Conservation (phyloP, 495 filamentous ascomycete species). For the Podospora pseudoanserina region DNA sequence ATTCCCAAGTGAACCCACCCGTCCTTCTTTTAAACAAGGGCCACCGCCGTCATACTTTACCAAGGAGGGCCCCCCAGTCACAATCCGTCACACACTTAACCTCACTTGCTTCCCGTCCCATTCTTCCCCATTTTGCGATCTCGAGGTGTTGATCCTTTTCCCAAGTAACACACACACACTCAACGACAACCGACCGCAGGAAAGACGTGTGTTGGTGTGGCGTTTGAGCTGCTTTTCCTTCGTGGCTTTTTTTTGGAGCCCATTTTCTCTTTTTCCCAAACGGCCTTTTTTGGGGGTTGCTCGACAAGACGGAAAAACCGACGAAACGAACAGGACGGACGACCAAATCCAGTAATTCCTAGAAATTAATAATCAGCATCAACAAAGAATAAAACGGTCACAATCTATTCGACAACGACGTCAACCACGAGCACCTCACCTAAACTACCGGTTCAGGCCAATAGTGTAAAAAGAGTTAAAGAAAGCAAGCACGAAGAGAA, state of each 20-base stretch:
- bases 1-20: neutral
- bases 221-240: neutral
- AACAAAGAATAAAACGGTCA: neutral
- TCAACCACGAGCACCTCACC: neutral
- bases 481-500: conserved; percentile 1
- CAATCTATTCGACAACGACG: neutral
- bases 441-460: neutral
- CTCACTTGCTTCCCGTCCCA: neutral
- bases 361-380: conserved; percentile 1
- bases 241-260: neutral
- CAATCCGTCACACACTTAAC: neutral
- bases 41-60: neutral
- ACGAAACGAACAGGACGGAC: neutral
- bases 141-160: neutral
- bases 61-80: neutral
- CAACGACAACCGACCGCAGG: neutral
- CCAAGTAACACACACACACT: neutral
- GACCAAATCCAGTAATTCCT: neutral
- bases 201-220: neutral
- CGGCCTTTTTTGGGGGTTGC: neutral
- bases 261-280: neutral
- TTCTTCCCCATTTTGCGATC: neutral
- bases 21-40: neutral
- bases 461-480: neutral
- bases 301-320: neutral